Conservation (phyloP, 2,329 filamentous ascomycete species). For the Talaromyces sp. region DNA sequence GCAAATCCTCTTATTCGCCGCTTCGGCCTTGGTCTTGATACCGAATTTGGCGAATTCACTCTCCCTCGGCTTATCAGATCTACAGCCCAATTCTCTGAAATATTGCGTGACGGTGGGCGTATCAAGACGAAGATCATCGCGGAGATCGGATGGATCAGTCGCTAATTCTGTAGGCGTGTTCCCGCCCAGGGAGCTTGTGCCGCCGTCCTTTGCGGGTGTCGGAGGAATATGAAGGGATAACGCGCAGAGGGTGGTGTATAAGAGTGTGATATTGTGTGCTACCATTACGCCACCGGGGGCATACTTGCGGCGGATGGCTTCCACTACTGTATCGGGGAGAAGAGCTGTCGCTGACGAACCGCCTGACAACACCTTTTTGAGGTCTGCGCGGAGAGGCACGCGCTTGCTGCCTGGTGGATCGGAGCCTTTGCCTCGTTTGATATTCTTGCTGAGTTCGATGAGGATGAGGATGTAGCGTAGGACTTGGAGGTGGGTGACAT, state of each 20-base stretch:
- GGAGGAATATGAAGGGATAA: conserved; percentile 48
- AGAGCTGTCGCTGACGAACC: conserved; percentile 25
- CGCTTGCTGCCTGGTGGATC: conserved; percentile 39
- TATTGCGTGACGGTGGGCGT: conserved; percentile 38
- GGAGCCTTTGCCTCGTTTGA: conserved; percentile 30
- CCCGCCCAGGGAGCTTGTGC: conserved; percentile 36
- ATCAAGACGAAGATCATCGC: conserved; percentile 45
- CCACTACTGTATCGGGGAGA: conserved; percentile 42
- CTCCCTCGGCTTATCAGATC: conserved; percentile 42
- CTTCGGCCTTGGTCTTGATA: conserved; percentile 61
- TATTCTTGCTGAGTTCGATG: conserved; percentile 42
- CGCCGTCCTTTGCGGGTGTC: conserved; percentile 38
- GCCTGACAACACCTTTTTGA: conserved; percentile 37
- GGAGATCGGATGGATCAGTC: conserved; percentile 46
- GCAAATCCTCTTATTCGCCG: conserved; percentile 57
- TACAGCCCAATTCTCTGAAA: conserved; percentile 49
- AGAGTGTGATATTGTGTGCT: conserved; percentile 42
- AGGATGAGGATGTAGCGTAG: conserved; percentile 48
- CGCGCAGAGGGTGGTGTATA: conserved; percentile 49
- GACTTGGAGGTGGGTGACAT: conserved; percentile 44
- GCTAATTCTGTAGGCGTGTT: conserved; percentile 41
- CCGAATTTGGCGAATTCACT: conserved; percentile 44
- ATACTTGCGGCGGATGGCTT: conserved; percentile 43
- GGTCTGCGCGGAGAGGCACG: conserved; percentile 41
- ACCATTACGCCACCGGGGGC: conserved; percentile 36